Percentiles rank a stretch among this genome's conserved stretches.
Evolutionary conservation across 768 basidiomycete species (phyloP).

Genomic region (Tulasnella sp.): DNA sequence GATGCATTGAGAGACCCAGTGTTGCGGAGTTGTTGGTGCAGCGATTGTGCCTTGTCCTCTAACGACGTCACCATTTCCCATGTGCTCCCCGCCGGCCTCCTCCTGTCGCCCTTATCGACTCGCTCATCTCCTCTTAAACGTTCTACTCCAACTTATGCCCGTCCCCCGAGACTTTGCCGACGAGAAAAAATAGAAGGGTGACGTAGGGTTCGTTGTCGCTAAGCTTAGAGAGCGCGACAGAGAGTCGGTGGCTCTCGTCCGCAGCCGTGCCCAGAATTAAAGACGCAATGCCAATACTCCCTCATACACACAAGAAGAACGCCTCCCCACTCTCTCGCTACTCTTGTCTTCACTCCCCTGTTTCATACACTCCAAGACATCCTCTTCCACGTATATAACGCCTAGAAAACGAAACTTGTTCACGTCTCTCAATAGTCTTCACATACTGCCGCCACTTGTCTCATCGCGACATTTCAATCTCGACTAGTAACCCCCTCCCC

Average conservation of each 20-base stretch:
- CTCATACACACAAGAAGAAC: no score
- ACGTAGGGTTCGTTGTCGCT: background rate
- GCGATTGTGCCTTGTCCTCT: no score
- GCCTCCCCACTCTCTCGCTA: background rate
- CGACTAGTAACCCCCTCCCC: background rate
- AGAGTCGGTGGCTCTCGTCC: background rate
- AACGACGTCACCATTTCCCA: no score
- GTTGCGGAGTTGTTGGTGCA: no score
- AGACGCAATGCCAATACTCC: background rate
- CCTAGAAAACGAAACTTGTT: background rate
- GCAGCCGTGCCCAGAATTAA: background rate
- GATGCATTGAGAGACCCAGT: no score
- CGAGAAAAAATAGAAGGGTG: background rate
- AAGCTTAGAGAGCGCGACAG: background rate
- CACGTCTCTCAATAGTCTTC: no score
- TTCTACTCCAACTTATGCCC: no score
- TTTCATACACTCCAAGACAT: background rate
- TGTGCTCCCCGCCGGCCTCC: no score
- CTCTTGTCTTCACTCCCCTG: background rate
- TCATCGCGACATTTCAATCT: no score
- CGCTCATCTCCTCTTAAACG: no score
- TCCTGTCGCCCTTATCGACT: no score
- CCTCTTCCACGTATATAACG: background rate
- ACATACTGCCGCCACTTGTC: no score
- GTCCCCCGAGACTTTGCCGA: background rate